Evolutionary conservation across 306 rosid genomes (phyloP).

Genomic region (Castanea sativa): DNA sequence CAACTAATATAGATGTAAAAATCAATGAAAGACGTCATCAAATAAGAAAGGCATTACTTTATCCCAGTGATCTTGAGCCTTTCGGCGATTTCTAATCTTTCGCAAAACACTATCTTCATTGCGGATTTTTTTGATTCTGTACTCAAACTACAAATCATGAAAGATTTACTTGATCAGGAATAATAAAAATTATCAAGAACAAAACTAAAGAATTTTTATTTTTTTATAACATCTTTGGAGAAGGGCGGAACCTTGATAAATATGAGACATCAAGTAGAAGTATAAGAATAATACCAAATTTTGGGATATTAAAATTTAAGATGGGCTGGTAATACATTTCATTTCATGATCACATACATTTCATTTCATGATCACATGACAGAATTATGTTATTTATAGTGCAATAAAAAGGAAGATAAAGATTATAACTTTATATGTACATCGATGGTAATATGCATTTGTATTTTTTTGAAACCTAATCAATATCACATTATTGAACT

Average conservation of each 20-base stretch:
- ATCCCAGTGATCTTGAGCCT: constrained; percentile 84
- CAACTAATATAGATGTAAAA: constrained; percentile 10
- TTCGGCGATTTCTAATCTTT: constrained; percentile 64
- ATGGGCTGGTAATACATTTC: background rate
- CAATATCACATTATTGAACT: background rate
- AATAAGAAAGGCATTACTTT: constrained; percentile 55
- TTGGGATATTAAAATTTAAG: background rate
- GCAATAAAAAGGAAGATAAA: background rate
- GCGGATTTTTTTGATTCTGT: constrained; percentile 77
- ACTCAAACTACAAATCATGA: constrained; percentile 61
- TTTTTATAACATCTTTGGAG: background rate
- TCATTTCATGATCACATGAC: background rate
- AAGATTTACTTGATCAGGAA: background rate
- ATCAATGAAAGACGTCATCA: constrained; percentile 3
- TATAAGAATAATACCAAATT: background rate
- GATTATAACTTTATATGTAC: background rate
- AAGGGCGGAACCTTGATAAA: background rate
- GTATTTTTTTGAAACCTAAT: background rate
- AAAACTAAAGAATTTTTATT: background rate
- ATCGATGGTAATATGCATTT: background rate
- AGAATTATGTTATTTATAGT: background rate
- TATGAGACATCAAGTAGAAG: background rate
- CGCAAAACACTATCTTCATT: constrained; percentile 72
- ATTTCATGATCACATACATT: background rate
- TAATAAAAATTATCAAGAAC: background rate